phyloP scores from a whole-genome alignment of 176 grass and related monocot genomes.

The Carex parvula region DNA sequence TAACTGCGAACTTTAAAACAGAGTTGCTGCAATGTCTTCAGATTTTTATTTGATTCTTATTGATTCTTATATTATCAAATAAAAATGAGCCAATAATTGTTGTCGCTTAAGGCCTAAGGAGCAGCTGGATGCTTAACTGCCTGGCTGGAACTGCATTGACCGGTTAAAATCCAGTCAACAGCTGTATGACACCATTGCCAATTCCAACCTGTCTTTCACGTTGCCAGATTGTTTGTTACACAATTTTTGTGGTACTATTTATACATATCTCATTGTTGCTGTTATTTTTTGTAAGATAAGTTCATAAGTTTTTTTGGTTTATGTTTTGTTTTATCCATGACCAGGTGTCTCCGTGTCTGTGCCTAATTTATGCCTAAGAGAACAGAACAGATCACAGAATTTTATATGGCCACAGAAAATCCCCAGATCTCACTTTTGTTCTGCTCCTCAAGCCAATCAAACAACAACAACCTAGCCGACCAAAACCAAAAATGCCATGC shows the following conservation, averaged over 20 bases:
- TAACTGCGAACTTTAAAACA: background rate
- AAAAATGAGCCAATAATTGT: background rate
- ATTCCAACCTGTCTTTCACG: conserved; percentile 12
- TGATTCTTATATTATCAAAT: background rate
- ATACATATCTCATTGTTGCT: too few relatives aligned
- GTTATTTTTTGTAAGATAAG: too few relatives aligned
- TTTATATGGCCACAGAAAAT: background rate
- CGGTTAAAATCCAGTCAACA: background rate
- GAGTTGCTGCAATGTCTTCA: background rate
- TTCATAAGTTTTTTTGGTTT: too few relatives aligned
- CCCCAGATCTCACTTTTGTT: background rate
- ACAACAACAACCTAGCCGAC: conserved; percentile 14
- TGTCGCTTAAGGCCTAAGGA: background rate
- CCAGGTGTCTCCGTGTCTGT: too few relatives aligned
- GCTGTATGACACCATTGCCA: background rate
- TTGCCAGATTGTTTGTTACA: background rate
- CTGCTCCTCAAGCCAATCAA: conserved; percentile 8
- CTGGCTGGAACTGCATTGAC: background rate
- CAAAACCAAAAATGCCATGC: conserved; percentile 13
- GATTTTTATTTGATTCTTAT: background rate
- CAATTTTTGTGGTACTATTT: background rate
- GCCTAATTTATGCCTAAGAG: too few relatives aligned
- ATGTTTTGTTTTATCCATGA: too few relatives aligned
- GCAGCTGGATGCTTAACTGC: background rate
- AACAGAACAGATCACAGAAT: background rate